phyloP scores from a whole-genome alignment of 768 basidiomycete genomes.

The Boletus rufocinnamomeus region DNA sequence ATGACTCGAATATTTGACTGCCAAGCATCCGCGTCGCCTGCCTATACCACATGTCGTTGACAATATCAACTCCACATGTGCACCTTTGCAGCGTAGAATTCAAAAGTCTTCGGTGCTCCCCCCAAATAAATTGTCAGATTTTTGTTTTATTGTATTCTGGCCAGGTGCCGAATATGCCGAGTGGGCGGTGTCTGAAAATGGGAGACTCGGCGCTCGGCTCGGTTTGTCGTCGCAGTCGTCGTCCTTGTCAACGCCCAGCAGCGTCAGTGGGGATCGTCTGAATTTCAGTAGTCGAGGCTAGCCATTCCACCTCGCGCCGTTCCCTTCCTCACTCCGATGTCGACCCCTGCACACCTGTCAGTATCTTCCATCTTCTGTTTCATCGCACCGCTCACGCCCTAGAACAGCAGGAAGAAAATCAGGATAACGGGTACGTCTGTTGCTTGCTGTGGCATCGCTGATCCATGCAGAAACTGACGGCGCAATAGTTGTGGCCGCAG shows the following conservation, averaged over 20 bases:
- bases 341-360: conserved; percentile 31
- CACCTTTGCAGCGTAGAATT: too few relatives aligned
- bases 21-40: too few relatives aligned
- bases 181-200: conserved; percentile 36
- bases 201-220: conserved; percentile 11
- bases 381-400: conserved; percentile 15
- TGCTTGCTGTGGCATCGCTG: neutral
- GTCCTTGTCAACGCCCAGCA: conserved; percentile 19
- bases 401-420: conserved; percentile 63
- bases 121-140: neutral
- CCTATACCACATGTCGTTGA: too few relatives aligned
- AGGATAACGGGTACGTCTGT: conserved; percentile 65
- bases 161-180: conserved; percentile 23
- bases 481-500: conserved; percentile 85
- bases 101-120: too few relatives aligned
- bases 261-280: conserved; percentile 2
- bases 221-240: conserved; percentile 13
- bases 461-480: conserved; percentile 5
- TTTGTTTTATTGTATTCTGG: neutral
- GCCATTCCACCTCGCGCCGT: neutral
- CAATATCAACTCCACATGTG: too few relatives aligned
- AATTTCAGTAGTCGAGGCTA: neutral
- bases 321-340: conserved; percentile 25
- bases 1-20: too few relatives aligned
- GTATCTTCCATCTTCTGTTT: conserved; percentile 5